Base-by-base conservation (phyloP, 2,329 filamentous ascomycete species). In the Arachnomyces sp. region DNA sequence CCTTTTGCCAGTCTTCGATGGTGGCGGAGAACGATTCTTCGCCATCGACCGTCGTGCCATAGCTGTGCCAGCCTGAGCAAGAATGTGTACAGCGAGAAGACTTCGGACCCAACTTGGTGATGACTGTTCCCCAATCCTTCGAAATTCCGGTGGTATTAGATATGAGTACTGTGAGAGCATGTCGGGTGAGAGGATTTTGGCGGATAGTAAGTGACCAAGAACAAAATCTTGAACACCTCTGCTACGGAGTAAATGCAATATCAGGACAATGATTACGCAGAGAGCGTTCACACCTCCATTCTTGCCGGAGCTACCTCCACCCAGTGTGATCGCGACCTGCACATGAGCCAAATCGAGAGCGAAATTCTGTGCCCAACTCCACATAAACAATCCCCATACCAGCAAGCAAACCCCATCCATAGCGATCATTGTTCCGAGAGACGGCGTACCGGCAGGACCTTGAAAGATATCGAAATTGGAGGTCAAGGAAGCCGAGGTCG, bases 401-500 rank as follows among this genome's bases (percentile, higher is more conserved):
- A 90, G 70, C 52, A 95, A 73, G 52, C 90, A 84, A 54, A 92
- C 76, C 37, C 83, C 73, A 60, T 95, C 90, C 63, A 93, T 84
- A 48, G 86, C 82, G 42, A 90, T 68, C 49, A 94, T 83, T 5
- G 87, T 93, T 43, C 84, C 82, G 45, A 95, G 69, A 5, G 88
- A 93, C 14, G 89, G 89, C 32, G 86, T 89, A 47, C 86, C 87
- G 36, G 86, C 79, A 46, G 86, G 85, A 44, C 84, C 85, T 60
- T 94, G 86, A 58, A 95, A 89, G 53, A 95, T 86, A 60, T 95
- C 89, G 62, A 85, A 86, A 54, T 95, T 78, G 56, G 86, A 92
- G 47, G 88, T 74, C 41, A 84, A 68, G 37, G 77, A 75, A 48
- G 84, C 84, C 45, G 86, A 81, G 57, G 84, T 84, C 38, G 82